Conservation (phyloP, 1,284 basidiomycete genomes). For the Tilletia setariae region DNA sequence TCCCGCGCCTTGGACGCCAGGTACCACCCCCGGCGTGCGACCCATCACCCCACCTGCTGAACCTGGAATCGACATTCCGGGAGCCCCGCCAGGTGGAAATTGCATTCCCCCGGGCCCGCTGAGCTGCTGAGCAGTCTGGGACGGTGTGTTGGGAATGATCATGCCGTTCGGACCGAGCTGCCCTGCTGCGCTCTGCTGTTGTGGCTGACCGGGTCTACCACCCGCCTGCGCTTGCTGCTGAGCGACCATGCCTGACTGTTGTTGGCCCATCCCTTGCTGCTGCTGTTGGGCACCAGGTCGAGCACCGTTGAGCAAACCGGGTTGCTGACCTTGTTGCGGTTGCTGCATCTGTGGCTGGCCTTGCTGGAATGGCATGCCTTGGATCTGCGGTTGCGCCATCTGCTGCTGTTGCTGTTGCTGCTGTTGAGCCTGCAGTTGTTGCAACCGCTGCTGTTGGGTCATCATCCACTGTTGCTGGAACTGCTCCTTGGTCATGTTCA, state of each 20-base stretch:
- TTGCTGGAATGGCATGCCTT: slow-evolving; percentile 6
- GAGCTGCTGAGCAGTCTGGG: background rate
- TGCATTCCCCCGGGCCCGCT: background rate
- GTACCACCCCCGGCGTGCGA: background rate
- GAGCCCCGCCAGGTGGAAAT: background rate
- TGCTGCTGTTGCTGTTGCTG: slow-evolving; percentile 16
- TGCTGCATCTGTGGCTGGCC: slow-evolving; percentile 8
- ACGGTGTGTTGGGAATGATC: slow-evolving; percentile 6
- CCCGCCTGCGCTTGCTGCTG: slow-evolving; percentile 1
- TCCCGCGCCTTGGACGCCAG: background rate
- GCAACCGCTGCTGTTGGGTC: slow-evolving; percentile 10
- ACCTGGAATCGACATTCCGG: background rate
- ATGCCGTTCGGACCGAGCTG: slow-evolving; percentile 7
- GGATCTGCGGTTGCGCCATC: slow-evolving; percentile 5
- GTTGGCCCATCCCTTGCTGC: slow-evolving; percentile 9
- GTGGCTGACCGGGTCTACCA: background rate
- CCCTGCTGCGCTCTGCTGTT: slow-evolving; percentile 7
- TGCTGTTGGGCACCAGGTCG: slow-evolving; percentile 13
- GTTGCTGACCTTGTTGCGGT: slow-evolving; percentile 14
- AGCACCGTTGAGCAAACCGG: background rate
- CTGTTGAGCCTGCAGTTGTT: background rate
- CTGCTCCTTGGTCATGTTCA: slow-evolving; percentile 8
- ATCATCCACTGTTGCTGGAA: background rate
- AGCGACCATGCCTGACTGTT: too few species aligned
- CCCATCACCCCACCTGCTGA: background rate